Base-by-base conservation (phyloP, 2,329 filamentous ascomycete species). In the Diplodia mutila region DNA sequence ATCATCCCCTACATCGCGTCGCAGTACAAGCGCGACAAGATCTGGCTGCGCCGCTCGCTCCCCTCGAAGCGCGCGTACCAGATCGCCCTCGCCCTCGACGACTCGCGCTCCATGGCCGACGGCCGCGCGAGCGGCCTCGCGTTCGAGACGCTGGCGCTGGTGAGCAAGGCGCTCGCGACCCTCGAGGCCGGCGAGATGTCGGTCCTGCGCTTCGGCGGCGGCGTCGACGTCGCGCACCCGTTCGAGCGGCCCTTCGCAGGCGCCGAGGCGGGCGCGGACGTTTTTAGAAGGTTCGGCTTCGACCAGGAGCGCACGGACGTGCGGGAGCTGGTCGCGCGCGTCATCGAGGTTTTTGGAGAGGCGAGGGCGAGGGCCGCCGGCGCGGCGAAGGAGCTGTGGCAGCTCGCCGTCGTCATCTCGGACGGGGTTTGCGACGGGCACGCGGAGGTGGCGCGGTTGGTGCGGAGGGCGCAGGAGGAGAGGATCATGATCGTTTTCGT, bases 1-100 rank as follows among this genome's bases (percentile, higher is more conserved):
- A 99, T 99, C 80, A 99, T 99, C 74, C 95, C 96, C 0, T 99
- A 99, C 82, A 98, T 99, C 73, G 95, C 96, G 1, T 98, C 94
- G 0, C 90, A 91, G 76, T 99, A 97, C 86, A 98, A 97, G 85
- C 92, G 95, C 69, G 95, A 99, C 86, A 99, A 99, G 85, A 99
- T 99, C 80, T 99, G 95, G 95, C 97, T 99, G 90, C 91, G 96
- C 16, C 89, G 96, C 67, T 90, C 89, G 39, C 89, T 97, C 61
- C 96, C 96, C 1, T 94, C 90, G 46, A 98, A 98, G 81, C 91
- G 96, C 49, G 91, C 90, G 67, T 99, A 99, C 81, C 96, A 99
- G 80, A 96, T 99, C 79, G 89, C 99, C 83, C 90, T 99, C 61
- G 96, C 95, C 48, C 93, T 99, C 46, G 95, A 99, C 79, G 95